Conservation (phyloP, 371 early-diverging fungal genomes). For the Mortierella sp. region DNA sequence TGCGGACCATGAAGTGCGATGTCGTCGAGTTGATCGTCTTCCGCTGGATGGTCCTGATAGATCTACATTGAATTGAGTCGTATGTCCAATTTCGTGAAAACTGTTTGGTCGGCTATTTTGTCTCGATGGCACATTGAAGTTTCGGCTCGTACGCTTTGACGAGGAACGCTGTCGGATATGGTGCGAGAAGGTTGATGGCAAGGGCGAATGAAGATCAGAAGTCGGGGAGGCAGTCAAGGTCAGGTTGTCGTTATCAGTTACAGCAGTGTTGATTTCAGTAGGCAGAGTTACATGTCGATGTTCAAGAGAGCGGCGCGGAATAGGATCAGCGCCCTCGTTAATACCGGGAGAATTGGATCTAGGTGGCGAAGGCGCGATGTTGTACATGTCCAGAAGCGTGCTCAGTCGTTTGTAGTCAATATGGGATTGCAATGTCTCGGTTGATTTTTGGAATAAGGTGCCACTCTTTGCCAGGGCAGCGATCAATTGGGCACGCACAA, state of each 20-base stretch:
- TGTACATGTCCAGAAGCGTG: conserved; percentile 56
- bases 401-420: conserved; percentile 52
- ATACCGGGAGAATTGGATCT: conserved; percentile 22
- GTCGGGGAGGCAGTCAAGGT: conserved; percentile 37
- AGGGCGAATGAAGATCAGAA: conserved; percentile 17
- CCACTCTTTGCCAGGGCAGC: conserved; percentile 45
- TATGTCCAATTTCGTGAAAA: conserved; percentile 30
- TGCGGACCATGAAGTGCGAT: conserved; percentile 54
- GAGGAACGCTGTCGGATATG: conserved; percentile 41
- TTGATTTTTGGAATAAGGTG: conserved; percentile 48
- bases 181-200: conserved; percentile 35
- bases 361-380: conserved; percentile 46
- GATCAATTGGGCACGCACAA: conserved; percentile 55
- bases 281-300: conserved; percentile 9
- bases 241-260: conserved; percentile 18
- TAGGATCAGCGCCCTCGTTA: conserved; percentile 18
- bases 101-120: conserved; percentile 37
- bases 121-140: conserved; percentile 27
- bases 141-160: conserved; percentile 33
- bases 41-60: conserved; percentile 12
- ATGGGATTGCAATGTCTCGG: conserved; percentile 55
- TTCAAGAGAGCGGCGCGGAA: conserved; percentile 9
- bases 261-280: conserved; percentile 4
- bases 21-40: conserved; percentile 39
- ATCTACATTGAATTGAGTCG: conserved; percentile 10